Evolutionary conservation across 2,329 filamentous ascomycete genomes (phyloP).

Genomic region (Colletotrichum graminicola): DNA sequence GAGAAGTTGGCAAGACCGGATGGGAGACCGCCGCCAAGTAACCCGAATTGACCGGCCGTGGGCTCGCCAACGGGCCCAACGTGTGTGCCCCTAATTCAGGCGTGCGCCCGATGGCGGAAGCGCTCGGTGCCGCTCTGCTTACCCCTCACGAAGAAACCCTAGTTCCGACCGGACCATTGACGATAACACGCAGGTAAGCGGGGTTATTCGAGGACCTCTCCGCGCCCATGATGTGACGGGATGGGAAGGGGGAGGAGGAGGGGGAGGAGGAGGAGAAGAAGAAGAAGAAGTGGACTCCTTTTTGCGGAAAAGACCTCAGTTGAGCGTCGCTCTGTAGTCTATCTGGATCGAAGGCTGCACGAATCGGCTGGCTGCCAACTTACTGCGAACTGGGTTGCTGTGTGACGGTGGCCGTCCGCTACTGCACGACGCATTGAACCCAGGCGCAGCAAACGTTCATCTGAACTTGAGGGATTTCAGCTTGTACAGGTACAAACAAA

Average conservation of each 20-base stretch:
- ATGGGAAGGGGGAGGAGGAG: slow-evolving; percentile 4
- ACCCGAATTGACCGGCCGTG: neutral
- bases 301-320: neutral
- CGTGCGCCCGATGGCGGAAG: too few species aligned
- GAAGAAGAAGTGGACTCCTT: too few species aligned
- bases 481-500: neutral
- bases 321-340: slow-evolving; percentile 11
- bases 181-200: slow-evolving; percentile 22
- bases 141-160: slow-evolving; percentile 27
- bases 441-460: slow-evolving; percentile 37
- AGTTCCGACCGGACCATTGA: neutral
- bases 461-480: slow-evolving; percentile 15
- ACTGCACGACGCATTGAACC: slow-evolving; percentile 35
- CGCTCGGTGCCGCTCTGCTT: neutral
- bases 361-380: slow-evolving; percentile 20
- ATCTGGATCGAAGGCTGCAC: slow-evolving; percentile 15
- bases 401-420: slow-evolving; percentile 29
- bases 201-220: slow-evolving; percentile 1
- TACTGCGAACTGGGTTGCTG: slow-evolving; percentile 14
- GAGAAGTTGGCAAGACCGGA: slow-evolving; percentile 9
- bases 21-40: neutral
- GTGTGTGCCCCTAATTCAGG: neutral
- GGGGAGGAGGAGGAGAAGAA: neutral
- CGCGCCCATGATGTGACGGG: slow-evolving; percentile 19
- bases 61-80: neutral